Conservation (phyloP, 352 stramenopile genomes). For the Globisporangium paddicum region DNA sequence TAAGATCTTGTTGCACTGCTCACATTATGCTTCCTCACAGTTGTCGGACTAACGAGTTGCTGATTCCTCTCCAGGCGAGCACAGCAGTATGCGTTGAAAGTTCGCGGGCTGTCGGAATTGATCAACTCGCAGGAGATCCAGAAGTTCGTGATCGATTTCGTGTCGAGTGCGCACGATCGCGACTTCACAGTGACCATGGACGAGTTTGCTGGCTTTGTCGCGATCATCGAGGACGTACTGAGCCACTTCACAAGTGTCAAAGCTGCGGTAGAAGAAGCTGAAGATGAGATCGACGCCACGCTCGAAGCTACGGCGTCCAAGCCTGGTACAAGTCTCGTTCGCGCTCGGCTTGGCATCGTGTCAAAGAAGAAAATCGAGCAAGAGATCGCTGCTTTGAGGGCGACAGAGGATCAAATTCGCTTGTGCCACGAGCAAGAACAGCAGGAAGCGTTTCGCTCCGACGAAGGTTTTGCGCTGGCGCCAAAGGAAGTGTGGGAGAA, state of each 20-base stretch:
- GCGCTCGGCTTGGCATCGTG: slow-evolving; percentile 37
- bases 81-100: slow-evolving; percentile 36
- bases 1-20: too few relatives aligned
- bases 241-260: slow-evolving; percentile 42
- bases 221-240: slow-evolving; percentile 52
- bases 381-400: slow-evolving; percentile 40
- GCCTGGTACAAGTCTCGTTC: slow-evolving; percentile 26
- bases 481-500: slow-evolving; percentile 62
- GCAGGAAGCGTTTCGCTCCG: slow-evolving; percentile 11
- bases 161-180: slow-evolving; percentile 18
- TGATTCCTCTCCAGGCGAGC: slow-evolving; percentile 16
- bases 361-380: slow-evolving; percentile 54
- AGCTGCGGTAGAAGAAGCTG: slow-evolving; percentile 42
- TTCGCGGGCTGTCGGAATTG: slow-evolving; percentile 42
- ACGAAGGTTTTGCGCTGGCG: slow-evolving; percentile 19
- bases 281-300: slow-evolving; percentile 48
- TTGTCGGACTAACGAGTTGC: background rate
- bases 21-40: too few relatives aligned
- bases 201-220: slow-evolving; percentile 52
- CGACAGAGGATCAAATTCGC: slow-evolving; percentile 30
- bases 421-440: slow-evolving; percentile 17
- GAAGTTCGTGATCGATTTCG: slow-evolving; percentile 57
- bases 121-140: slow-evolving; percentile 40
- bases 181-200: slow-evolving; percentile 21
- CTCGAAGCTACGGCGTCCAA: slow-evolving; percentile 19